Conservation (phyloP, 495 filamentous ascomycete genomes). For the Thermochaetoides thermophila region DNA sequence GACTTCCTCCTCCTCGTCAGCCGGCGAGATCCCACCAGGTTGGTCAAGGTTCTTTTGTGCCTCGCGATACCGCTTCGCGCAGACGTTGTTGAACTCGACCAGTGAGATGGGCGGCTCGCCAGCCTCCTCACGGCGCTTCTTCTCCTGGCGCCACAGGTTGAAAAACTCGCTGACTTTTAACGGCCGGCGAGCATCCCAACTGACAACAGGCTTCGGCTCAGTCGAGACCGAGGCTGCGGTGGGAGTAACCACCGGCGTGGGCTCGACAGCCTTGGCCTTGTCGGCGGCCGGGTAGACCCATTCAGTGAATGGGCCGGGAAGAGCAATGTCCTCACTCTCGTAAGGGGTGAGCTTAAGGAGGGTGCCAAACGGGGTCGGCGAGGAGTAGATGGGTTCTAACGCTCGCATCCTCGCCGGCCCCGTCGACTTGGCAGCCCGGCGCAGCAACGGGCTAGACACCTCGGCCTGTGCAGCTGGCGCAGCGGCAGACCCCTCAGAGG, state of each 20-base stretch:
- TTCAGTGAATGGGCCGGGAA: slow-evolving; percentile 16
- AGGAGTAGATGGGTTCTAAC: slow-evolving; percentile 11
- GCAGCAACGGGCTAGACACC: background rate
- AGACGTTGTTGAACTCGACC: slow-evolving; percentile 13
- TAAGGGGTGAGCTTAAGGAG: slow-evolving; percentile 12
- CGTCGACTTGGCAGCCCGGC: slow-evolving; percentile 1
- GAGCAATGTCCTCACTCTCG: slow-evolving; percentile 10
- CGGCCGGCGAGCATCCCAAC: slow-evolving; percentile 12
- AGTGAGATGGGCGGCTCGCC: slow-evolving; percentile 11
- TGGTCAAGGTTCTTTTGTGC: too few species aligned
- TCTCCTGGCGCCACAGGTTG: slow-evolving; percentile 9
- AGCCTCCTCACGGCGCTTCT: slow-evolving; percentile 3
- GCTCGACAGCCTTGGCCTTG: slow-evolving; percentile 1
- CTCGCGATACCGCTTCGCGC: slow-evolving; percentile 1
- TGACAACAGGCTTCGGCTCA: background rate
- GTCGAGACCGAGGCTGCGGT: slow-evolving; percentile 5
- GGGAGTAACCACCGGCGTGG: slow-evolving; percentile 9
- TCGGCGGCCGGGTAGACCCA: slow-evolving; percentile 8
- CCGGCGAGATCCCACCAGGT: too few species aligned
- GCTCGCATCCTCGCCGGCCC: slow-evolving; percentile 7
- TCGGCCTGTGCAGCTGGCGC: background rate
- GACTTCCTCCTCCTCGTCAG: background rate
- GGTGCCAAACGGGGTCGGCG: slow-evolving; percentile 8
- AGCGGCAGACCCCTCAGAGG: background rate
- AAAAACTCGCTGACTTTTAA: slow-evolving; percentile 11